phyloP scores from a whole-genome alignment of 805 yeast species.

The Lipomyces yamanashiensis region DNA sequence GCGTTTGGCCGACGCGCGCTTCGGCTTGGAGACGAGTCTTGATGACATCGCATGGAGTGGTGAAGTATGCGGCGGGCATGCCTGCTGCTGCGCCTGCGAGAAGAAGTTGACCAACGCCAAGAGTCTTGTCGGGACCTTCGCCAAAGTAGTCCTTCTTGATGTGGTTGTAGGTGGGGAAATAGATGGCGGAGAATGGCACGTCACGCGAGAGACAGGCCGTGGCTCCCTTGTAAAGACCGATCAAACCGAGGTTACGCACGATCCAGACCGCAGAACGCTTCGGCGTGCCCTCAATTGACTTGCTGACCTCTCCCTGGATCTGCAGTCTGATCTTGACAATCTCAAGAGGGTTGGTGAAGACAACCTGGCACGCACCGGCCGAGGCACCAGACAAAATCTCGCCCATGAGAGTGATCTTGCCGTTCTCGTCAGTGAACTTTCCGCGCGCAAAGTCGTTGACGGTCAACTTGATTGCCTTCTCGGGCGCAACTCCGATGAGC shows the following conservation, averaged over 20 bases:
- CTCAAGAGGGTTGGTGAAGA: conserved; percentile 94
- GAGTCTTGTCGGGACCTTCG: conserved; percentile 74
- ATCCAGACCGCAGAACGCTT: conserved; percentile 68
- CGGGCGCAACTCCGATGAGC: conserved; percentile 96
- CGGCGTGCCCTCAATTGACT: conserved; percentile 47
- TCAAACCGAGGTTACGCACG: conserved; percentile 75
- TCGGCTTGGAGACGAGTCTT: conserved; percentile 93
- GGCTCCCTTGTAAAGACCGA: conserved; percentile 90
- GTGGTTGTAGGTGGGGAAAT: conserved; percentile 96
- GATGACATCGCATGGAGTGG: conserved; percentile 96
- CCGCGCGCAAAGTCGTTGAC: conserved; percentile 88
- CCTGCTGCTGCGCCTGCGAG: conserved; percentile 94
- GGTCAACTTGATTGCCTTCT: conserved; percentile 93
- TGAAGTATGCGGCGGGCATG: conserved; percentile 94
- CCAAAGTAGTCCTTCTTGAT: conserved; percentile 79
- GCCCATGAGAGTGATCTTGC: conserved; percentile 57
- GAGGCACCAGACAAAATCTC: conserved; percentile 88
- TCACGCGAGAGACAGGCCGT: conserved; percentile 90
- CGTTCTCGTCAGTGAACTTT: conserved; percentile 62
- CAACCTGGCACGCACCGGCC: conserved; percentile 96
- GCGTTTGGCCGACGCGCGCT: conserved; percentile 73
- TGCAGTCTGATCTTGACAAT: conserved; percentile 93
- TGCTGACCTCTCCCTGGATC: conserved; percentile 78
- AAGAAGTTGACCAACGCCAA: conserved; percentile 83
- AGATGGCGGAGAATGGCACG: conserved; percentile 95